A percentile compares a stretch with the other conserved stretches of the same genome.
Conservation (phyloP, 164 flowering plant species). For the Chimonanthus salicifolius region DNA sequence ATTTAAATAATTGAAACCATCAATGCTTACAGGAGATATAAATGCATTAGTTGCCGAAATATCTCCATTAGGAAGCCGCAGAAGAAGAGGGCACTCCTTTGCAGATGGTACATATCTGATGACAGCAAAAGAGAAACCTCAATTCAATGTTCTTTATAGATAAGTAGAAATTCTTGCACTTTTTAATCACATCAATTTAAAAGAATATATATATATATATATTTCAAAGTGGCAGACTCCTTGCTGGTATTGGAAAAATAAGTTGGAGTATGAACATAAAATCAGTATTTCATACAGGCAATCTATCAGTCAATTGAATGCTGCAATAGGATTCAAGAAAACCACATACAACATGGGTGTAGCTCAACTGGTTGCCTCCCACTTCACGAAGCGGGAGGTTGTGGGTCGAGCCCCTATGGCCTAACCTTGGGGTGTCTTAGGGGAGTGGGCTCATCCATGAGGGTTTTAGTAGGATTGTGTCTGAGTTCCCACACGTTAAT, state of each 20-base stretch:
- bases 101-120: constrained; percentile 86
- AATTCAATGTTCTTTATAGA: neutral
- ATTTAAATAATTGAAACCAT: constrained; percentile 11
- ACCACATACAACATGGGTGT: too few relatives aligned
- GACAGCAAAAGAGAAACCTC: constrained; percentile 13
- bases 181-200: neutral
- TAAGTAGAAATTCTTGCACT: neutral
- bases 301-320: neutral
- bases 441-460: too few relatives aligned
- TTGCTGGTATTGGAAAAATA: neutral
- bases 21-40: constrained; percentile 78
- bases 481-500: too few relatives aligned
- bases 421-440: too few relatives aligned
- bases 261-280: neutral
- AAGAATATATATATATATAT: neutral
- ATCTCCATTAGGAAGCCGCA: constrained; percentile 76
- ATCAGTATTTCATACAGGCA: neutral
- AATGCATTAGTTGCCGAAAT: constrained; percentile 80
- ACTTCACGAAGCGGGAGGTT: neutral
- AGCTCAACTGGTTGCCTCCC: too few relatives aligned
- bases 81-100: constrained; percentile 76
- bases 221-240: neutral
- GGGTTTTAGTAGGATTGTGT: too few relatives aligned
- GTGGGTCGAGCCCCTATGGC: neutral
- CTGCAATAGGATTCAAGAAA: neutral